These are phyloP conservation scores for Boletus speciosus DNA, from an alignment of 768 basidiomycete species.

Conservation along the genomic window DNA sequence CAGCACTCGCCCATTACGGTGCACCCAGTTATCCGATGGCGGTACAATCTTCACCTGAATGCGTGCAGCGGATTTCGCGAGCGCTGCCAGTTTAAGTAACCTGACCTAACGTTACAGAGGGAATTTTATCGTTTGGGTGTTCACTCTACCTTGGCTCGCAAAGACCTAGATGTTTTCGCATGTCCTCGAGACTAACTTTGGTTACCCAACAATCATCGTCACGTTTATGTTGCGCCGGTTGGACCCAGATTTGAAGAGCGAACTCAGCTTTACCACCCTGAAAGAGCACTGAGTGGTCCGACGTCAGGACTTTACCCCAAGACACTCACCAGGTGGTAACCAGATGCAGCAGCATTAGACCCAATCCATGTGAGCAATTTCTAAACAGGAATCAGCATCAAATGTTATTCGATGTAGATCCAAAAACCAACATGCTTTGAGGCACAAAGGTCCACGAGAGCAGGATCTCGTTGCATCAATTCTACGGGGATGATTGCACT, in stretches of 20 bases:
- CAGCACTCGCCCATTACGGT: conserved; percentile 44
- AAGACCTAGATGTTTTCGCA: conserved; percentile 27
- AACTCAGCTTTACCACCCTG: conserved; percentile 40
- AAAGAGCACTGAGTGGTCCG: conserved; percentile 4
- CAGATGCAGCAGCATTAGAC: conserved; percentile 20
- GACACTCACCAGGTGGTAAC: conserved; percentile 21
- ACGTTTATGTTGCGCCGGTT: conserved; percentile 26
- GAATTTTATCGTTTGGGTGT: not conserved
- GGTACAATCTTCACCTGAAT: conserved; percentile 38
- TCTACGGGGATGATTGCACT: conserved; percentile 42
- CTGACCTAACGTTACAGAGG: conserved; percentile 18
- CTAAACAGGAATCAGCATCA: conserved; percentile 8
- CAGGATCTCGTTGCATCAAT: conserved; percentile 39
- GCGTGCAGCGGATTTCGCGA: conserved; percentile 34
- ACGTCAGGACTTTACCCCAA: not conserved
- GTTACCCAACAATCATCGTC: conserved; percentile 34
- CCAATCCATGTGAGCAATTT: conserved; percentile 18
- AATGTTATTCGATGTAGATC: not conserved
- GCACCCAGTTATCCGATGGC: conserved; percentile 47
- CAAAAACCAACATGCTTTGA: conserved; percentile 14
- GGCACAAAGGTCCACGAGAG: conserved; percentile 33
- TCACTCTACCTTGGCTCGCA: conserved; percentile 39
- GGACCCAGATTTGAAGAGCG: conserved; percentile 25
- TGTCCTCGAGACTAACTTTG: conserved; percentile 30
- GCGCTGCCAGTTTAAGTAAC: conserved; percentile 35